Evolutionary conservation across 768 basidiomycete species (phyloP), one percentile per base, ranked within the genome.

Genomic region (Tylopilus sp.): DNA sequence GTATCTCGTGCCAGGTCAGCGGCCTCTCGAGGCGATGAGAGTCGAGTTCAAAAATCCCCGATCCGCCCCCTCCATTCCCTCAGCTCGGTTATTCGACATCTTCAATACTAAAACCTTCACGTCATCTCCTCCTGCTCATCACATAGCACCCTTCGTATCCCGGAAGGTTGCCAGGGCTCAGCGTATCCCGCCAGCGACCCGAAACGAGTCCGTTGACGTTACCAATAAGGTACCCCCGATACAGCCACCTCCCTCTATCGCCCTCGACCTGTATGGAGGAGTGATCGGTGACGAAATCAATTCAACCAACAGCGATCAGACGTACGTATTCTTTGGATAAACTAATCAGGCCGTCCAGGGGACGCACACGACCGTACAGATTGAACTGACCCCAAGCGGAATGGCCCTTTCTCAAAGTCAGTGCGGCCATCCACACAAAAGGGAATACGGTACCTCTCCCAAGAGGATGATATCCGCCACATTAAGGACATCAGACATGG

Each of bases 371-470:
- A 33, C 92, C 92, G 5, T 85, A 72, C 25, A 95, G 68, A 53
- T 78, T 84, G 71, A 93, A 95, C 58, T 89, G 85, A 22, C 92
- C 92, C 92, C 92, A 95, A 14, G 90, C 84, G 9, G 92, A 94
- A 70, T 94, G 92, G 5, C 92, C 91, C 89, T 92, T 53, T 19
- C n/a, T 14, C 19, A 19, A 49, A 41, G 48, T 56, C 25, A 51
- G 53, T 53, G 33, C 60, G 38, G 9, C 19, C 21, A 24, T 29
- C n/a, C 36, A 30, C 38, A 36, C 14, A 9, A 30, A 48, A 22
- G 38, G 33, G 24, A 45, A 36, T 19, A 30, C 24, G 14, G 50
- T 55, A 89, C 89, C 76, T 92, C 87, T 63, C 90, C 90, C 13
- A 81, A 77, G 28, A 92, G 71, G 45, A 92, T 78, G 31, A 90